Evolutionary conservation across 2,329 filamentous ascomycete species (phyloP).

Genomic region (Botrytis paeoniae): DNA sequence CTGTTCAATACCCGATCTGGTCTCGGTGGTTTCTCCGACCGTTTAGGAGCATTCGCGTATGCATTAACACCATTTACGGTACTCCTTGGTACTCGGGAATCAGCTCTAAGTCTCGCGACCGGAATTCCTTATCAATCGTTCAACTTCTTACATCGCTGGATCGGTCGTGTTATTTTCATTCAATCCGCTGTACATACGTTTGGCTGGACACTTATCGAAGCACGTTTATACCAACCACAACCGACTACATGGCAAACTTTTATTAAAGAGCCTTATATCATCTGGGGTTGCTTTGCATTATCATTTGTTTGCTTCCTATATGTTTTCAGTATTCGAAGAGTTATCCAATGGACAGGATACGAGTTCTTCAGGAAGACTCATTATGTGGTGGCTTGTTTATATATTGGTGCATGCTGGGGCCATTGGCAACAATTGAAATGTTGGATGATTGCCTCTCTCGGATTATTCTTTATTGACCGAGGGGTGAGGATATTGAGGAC

Average conservation of each 20-base stretch:
- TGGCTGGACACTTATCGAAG: slow-evolving; percentile 66
- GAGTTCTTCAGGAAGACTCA: slow-evolving; percentile 70
- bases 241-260: slow-evolving; percentile 55
- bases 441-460: slow-evolving; percentile 49
- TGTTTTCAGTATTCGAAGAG: slow-evolving; percentile 55
- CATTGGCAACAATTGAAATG: slow-evolving; percentile 69
- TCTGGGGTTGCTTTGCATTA: slow-evolving; percentile 69
- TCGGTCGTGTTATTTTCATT: slow-evolving; percentile 68
- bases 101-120: slow-evolving; percentile 65
- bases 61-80: slow-evolving; percentile 70
- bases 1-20: slow-evolving; percentile 62
- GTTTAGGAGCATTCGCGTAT: slow-evolving; percentile 68
- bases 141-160: slow-evolving; percentile 75
- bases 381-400: slow-evolving; percentile 69
- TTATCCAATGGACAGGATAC: slow-evolving; percentile 66
- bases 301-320: slow-evolving; percentile 60
- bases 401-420: slow-evolving; percentile 71
- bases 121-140: slow-evolving; percentile 75
- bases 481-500: slow-evolving; percentile 56
- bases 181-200: slow-evolving; percentile 69
- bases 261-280: slow-evolving; percentile 64
- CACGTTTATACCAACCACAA: slow-evolving; percentile 67
- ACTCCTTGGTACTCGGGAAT: slow-evolving; percentile 65
- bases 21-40: slow-evolving; percentile 66
- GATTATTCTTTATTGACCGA: slow-evolving; percentile 65